These are phyloP conservation scores for Pyrenophora teres DNA, from an alignment of 2,329 filamentous ascomycete genomes.

Conservation along the genomic window DNA sequence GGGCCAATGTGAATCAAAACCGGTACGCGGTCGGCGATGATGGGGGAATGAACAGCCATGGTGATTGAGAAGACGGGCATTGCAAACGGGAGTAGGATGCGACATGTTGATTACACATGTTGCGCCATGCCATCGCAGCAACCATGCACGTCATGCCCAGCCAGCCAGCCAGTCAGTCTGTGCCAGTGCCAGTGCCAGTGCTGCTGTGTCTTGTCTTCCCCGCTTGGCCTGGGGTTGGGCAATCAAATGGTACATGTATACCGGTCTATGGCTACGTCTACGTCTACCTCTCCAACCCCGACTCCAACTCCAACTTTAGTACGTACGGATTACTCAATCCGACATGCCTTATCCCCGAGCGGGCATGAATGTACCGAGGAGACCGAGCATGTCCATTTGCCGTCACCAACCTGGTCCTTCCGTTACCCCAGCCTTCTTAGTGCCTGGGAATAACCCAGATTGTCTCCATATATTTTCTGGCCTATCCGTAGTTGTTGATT, in stretches of 20 bases:
- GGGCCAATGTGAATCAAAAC: conserved; percentile 20
- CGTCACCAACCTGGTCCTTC: conserved; percentile 41
- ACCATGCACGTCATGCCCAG: conserved; percentile 14
- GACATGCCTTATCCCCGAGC: conserved; percentile 14
- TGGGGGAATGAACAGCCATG: conserved; percentile 14
- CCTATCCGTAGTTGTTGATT: conserved; percentile 7
- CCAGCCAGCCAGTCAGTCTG: neutral
- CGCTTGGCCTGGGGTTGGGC: neutral
- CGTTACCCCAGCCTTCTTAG: conserved; percentile 24
- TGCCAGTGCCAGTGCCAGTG: too few relatives aligned
- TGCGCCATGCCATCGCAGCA: neutral
- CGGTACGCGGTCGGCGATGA: conserved; percentile 9
- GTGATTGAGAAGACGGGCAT: conserved; percentile 13
- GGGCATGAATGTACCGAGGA: conserved; percentile 41
- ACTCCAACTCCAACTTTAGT: too few relatives aligned
- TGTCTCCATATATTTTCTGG: conserved; percentile 13
- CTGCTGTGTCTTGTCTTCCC: neutral
- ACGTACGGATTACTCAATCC: neutral
- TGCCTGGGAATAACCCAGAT: conserved; percentile 27
- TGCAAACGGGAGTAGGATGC: conserved; percentile 1
- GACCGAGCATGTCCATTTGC: conserved; percentile 37
- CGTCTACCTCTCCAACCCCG: neutral
- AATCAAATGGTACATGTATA: too few relatives aligned
- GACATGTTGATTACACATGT: conserved; percentile 11
- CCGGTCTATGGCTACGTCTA: too few relatives aligned